Conservation (phyloP, 2,329 filamentous ascomycete genomes). For the Rasamsonia emersonii region DNA sequence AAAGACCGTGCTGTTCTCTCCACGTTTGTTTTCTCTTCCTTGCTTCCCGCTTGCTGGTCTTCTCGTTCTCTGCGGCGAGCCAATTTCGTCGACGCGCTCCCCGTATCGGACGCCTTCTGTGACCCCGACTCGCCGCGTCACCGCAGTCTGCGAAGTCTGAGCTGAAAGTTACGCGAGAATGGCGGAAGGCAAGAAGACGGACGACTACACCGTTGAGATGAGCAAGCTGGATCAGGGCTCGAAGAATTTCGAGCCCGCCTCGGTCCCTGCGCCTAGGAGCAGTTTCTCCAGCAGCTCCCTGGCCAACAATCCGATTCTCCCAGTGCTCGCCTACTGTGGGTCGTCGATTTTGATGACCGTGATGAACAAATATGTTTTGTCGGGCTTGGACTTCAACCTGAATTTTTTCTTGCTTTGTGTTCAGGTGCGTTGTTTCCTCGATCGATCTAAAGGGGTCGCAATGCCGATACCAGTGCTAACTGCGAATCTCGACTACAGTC, state of each 20-base stretch:
- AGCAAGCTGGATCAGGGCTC: conserved; percentile 47
- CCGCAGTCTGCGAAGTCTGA: too few relatives aligned
- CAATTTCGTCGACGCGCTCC: background rate
- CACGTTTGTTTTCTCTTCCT: conserved; percentile 4
- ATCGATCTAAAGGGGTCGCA: background rate
- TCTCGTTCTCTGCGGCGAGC: conserved; percentile 1
- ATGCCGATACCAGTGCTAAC: conserved; percentile 1
- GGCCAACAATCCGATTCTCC: conserved; percentile 67
- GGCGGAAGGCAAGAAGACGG: conserved; percentile 82
- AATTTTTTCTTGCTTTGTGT: conserved; percentile 91
- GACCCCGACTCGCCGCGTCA: too few relatives aligned
- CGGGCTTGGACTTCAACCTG: conserved; percentile 82
- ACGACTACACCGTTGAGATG: conserved; percentile 65
- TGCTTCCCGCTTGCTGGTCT: conserved; percentile 3
- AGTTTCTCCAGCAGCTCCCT: conserved; percentile 27
- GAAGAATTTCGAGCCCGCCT: conserved; percentile 5
- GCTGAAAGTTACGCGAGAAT: conserved; percentile 44
- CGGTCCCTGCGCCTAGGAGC: background rate
- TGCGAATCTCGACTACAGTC: conserved; percentile 48
- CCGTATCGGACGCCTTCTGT: too few relatives aligned
- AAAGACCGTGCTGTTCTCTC: background rate
- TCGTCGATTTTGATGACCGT: conserved; percentile 99
- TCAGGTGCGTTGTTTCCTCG: conserved; percentile 56
- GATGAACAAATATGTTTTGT: conserved; percentile 98
- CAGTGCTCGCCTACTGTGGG: conserved; percentile 82